Conservation (phyloP, 106 monocot species). For the Alisma plantagoaquatica region DNA sequence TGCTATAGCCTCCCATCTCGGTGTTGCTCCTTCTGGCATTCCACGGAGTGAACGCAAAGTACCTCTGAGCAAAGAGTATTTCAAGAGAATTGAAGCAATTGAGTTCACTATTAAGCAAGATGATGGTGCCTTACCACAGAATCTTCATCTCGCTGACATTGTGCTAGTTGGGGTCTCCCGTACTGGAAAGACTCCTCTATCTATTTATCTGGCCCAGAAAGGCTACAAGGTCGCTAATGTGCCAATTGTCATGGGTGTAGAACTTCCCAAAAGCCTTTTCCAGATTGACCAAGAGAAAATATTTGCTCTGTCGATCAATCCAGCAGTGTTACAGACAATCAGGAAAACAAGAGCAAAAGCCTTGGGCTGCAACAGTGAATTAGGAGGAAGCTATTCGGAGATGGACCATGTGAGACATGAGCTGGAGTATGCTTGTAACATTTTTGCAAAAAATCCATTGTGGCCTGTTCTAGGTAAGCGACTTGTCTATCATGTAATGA, state of each 20-base stretch:
- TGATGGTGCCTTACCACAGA: conserved; percentile 69
- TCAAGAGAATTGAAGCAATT: conserved; percentile 77
- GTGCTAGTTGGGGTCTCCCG: conserved; percentile 82
- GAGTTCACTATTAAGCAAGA: conserved; percentile 97
- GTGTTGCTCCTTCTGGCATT: conserved; percentile 75
- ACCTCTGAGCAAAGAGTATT: conserved; percentile 63
- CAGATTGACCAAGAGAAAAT: conserved; percentile 71
- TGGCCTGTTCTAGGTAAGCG: conserved; percentile 94
- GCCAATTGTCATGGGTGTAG: conserved; percentile 73
- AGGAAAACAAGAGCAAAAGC: conserved; percentile 72
- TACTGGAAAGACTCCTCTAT: conserved; percentile 86
- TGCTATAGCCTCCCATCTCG: conserved; percentile 79
- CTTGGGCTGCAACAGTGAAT: conserved; percentile 38
- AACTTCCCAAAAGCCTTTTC: conserved; percentile 57
- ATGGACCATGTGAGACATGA: conserved; percentile 77
- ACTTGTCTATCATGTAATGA: too few species aligned
- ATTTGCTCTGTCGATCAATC: conserved; percentile 72
- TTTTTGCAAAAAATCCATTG: conserved; percentile 52
- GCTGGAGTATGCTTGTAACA: conserved; percentile 50
- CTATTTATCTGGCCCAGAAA: conserved; percentile 85
- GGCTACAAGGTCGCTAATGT: conserved; percentile 93
- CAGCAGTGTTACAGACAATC: conserved; percentile 61
- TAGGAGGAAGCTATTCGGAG: conserved; percentile 66
- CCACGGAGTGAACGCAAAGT: conserved; percentile 51
- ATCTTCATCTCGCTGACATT: conserved; percentile 50